Evolutionary conservation across 2,329 filamentous ascomycete species (phyloP), one percentile per base, ranked within the genome.

Genomic region (Aspergillus viridinutans): DNA sequence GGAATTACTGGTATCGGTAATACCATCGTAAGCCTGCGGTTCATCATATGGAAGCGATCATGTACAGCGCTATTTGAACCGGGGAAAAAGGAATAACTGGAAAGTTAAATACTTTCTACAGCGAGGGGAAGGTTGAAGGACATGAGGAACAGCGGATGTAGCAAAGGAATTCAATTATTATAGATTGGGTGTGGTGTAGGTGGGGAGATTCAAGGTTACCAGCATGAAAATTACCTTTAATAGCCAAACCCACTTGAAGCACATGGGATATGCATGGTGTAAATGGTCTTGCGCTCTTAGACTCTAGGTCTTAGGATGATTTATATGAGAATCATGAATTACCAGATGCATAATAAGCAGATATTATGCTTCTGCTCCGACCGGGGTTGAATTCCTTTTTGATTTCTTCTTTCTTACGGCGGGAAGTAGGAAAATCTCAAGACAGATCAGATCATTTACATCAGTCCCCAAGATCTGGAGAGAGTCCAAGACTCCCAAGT

Each of bases 361-460:
- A 6, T 52, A 47, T 38, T 23, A 48, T 48, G 28, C 25, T 26
- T 47, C 23, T 47, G 42, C 42, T 1, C 42, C 42, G 42, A 20
- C 42, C 20, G 8, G 20, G 21, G n/a, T 23, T 45, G 9, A 12
- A 23, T 45, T 45, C 21, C 7, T 12, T 47, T 14, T 25, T 26
- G 43, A 21, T 26, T 49, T 49, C 26, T 52, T 47, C 45, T 51
- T 61, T 64, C 58, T 59, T 61, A 62, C 57, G 57, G 60, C 62
- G 62, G 61, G 53, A 63, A 60, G 52, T 25, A 47, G 23, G 43
- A 17, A 47, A 45, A 45, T 45, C 42, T 45, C 3, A 6, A 2
- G 29, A 32, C 12, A 14, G 1, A 14, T 32, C 12, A 14, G 1
- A 14, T 32, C 29, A 14, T 32, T 32, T 12, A 12, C 28, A 10